Conservation (phyloP, 371 early-diverging fungal species). For the Cokeromyces recurvatus region DNA sequence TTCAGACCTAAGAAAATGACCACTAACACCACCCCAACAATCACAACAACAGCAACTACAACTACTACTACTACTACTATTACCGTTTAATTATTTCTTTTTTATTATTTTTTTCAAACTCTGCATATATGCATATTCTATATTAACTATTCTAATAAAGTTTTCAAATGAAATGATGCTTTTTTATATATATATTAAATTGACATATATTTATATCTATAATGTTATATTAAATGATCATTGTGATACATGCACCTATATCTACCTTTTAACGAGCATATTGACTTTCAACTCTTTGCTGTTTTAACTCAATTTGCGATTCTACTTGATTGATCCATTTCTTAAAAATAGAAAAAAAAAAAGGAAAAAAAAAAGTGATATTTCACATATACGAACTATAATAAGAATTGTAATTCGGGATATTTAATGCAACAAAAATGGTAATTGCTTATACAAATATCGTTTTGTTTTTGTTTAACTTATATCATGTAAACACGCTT, state of each 20-base stretch:
- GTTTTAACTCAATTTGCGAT: conserved; percentile 21
- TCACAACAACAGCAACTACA: too few species aligned
- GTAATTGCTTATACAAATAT: too few species aligned
- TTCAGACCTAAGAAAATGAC: conserved; percentile 25
- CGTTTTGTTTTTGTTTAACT: too few species aligned
- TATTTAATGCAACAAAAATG: too few species aligned
- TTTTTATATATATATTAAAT: not conserved
- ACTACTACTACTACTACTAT: too few species aligned
- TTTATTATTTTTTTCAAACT: not conserved
- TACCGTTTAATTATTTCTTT: not conserved
- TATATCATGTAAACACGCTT: too few species aligned
- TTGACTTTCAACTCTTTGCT: conserved; percentile 34
- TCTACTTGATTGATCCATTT: not conserved
- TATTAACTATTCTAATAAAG: too few species aligned
- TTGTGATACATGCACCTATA: too few species aligned
- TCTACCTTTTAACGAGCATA: conserved; percentile 36
- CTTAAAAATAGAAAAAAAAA: not conserved
- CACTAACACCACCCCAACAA: too few species aligned
- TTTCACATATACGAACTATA: too few species aligned
- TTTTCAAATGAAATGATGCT: not conserved
- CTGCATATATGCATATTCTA: too few species aligned
- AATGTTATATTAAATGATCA: not conserved
- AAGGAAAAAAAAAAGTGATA: not conserved
- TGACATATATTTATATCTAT: not conserved
- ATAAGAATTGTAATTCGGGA: too few species aligned